A percentile compares a stretch with the other conserved stretches of the same genome.
Conservation (phyloP, 805 yeast genomes). For the Blastobotrys chiropterorum region DNA sequence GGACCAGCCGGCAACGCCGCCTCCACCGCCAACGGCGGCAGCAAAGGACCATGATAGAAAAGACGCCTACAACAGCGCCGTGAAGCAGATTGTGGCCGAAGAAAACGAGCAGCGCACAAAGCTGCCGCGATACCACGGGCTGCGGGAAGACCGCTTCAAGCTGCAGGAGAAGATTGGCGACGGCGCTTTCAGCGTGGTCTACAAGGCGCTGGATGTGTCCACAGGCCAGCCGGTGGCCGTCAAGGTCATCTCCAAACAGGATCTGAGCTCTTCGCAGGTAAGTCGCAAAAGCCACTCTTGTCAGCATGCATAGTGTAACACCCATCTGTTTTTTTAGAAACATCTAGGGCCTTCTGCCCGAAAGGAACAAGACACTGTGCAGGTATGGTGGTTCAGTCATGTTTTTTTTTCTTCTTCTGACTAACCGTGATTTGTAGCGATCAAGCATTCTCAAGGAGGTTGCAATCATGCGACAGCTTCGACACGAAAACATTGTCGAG, state of each 20-base stretch:
- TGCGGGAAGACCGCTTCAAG: conserved; percentile 28
- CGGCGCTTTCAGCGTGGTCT: conserved; percentile 89
- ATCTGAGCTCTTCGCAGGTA: conserved; percentile 35
- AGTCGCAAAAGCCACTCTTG: conserved; percentile 17
- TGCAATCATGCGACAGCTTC: conserved; percentile 58
- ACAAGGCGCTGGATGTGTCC: conserved; percentile 52
- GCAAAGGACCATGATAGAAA: conserved; percentile 13
- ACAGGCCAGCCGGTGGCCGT: conserved; percentile 55
- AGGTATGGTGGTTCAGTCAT: conserved; percentile 6
- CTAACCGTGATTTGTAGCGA: conserved; percentile 23
- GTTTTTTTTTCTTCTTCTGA: background rate
- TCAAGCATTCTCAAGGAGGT: conserved; percentile 64
- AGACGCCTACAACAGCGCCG: conserved; percentile 32
- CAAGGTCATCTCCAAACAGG: conserved; percentile 62
- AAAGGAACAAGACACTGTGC: conserved; percentile 6
- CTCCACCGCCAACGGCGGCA: background rate
- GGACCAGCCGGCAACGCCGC: background rate
- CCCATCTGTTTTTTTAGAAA: conserved; percentile 1
- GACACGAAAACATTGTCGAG: conserved; percentile 56
- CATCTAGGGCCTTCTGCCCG: conserved; percentile 12
- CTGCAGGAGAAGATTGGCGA: conserved; percentile 41
- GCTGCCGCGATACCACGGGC: conserved; percentile 35
- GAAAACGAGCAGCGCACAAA: conserved; percentile 29
- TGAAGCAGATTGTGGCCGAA: conserved; percentile 35
- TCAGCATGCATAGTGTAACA: background rate